Conservation (phyloP, 2,329 filamentous ascomycete species). For the Aspergillus neoniger region DNA sequence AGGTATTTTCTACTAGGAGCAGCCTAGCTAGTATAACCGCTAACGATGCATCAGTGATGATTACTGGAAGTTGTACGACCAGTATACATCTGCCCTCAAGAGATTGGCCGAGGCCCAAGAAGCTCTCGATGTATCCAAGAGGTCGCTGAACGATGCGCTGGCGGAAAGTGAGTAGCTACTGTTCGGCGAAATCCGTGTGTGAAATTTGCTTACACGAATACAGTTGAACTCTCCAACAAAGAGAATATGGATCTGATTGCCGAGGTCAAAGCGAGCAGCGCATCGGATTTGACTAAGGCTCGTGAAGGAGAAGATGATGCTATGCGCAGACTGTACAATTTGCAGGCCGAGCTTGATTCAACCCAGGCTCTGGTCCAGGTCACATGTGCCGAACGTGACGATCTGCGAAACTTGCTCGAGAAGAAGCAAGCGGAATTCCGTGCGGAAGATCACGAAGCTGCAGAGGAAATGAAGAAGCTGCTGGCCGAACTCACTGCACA, state of each 20-base stretch:
- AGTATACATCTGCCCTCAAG: constrained; percentile 38
- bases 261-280: constrained; percentile 39
- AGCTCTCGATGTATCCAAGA: constrained; percentile 36
- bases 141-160: constrained; percentile 40
- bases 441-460: constrained; percentile 43
- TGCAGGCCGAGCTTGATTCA: constrained; percentile 43
- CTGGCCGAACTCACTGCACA: constrained; percentile 43
- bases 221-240: constrained; percentile 39
- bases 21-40: background rate
- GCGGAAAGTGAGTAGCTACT: constrained; percentile 35
- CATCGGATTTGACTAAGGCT: constrained; percentile 36
- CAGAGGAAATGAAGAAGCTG: constrained; percentile 45
- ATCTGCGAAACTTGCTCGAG: constrained; percentile 42
- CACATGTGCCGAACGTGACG: constrained; percentile 42
- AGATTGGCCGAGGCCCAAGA: constrained; percentile 44
- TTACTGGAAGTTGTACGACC: constrained; percentile 45
- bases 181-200: background rate
- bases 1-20: constrained; percentile 28
- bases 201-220: constrained; percentile 23
- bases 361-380: constrained; percentile 42
- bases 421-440: constrained; percentile 42
- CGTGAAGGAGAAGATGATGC: constrained; percentile 39
- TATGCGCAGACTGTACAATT: constrained; percentile 37
- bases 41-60: constrained; percentile 34
- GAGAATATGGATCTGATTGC: constrained; percentile 43